Evolutionary conservation across 1,284 basidiomycete species (phyloP).

Genomic region (Moniliella sp.): DNA sequence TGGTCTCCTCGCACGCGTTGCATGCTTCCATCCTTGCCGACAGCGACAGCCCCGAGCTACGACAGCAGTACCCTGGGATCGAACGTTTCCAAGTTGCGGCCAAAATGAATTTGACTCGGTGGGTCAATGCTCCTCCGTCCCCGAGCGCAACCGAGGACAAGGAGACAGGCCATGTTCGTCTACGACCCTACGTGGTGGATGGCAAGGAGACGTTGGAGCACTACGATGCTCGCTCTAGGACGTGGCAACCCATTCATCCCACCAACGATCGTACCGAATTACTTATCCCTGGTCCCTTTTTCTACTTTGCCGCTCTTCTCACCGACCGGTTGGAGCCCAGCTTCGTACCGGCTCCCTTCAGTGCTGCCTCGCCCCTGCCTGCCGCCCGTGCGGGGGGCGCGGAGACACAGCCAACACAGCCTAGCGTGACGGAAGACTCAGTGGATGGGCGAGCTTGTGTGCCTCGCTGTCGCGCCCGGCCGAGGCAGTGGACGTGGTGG

Average conservation of each 20-base stretch:
- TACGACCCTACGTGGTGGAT: slow-evolving; percentile 35
- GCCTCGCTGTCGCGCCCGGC: slow-evolving; percentile 8
- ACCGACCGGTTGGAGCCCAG: slow-evolving; percentile 60
- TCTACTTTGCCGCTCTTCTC: slow-evolving; percentile 58
- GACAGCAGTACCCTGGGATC: slow-evolving; percentile 48
- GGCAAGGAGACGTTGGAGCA: not conserved
- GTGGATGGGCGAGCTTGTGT: not conserved
- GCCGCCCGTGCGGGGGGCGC: no score
- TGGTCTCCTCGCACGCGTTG: slow-evolving; percentile 43
- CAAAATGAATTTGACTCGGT: slow-evolving; percentile 48
- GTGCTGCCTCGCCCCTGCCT: no score
- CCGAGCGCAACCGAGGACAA: no score
- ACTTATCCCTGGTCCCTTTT: slow-evolving; percentile 55
- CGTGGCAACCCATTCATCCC: not conserved
- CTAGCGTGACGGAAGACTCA: not conserved
- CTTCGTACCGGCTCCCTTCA: slow-evolving; percentile 53
- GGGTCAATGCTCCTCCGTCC: slow-evolving; percentile 43
- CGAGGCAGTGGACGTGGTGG: slow-evolving; percentile 49
- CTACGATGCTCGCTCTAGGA: not conserved
- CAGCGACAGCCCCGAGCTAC: slow-evolving; percentile 41
- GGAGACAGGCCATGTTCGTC: slow-evolving; percentile 39
- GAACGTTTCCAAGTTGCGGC: slow-evolving; percentile 73
- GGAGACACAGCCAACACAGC: not conserved
- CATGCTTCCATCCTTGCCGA: slow-evolving; percentile 60
- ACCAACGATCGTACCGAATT: no score